Conservation (phyloP, 2,329 filamentous ascomycete species). For the Ophiostoma sp. region DNA sequence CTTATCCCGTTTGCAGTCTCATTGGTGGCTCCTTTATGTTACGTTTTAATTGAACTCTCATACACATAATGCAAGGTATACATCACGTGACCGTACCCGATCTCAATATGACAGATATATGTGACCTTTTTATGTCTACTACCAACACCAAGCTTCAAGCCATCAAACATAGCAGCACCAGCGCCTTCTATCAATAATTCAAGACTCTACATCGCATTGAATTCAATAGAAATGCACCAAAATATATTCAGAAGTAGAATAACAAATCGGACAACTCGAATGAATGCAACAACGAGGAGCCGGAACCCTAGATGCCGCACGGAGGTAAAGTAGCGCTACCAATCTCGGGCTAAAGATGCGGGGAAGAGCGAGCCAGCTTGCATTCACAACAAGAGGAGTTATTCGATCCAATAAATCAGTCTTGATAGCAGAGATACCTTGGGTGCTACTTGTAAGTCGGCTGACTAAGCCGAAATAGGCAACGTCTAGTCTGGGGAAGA, state of each 20-base stretch:
- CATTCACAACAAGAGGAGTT: too few relatives aligned
- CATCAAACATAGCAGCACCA: background rate
- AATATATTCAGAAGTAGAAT: background rate
- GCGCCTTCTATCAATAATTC: too few relatives aligned
- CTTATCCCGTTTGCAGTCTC: background rate
- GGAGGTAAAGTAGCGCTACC: background rate
- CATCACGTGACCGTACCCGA: too few relatives aligned
- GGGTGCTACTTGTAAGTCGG: too few relatives aligned
- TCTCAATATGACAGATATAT: too few relatives aligned
- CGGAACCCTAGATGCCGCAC: background rate
- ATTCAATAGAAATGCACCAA: background rate
- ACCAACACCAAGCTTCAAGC: background rate
- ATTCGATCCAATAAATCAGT: too few relatives aligned
- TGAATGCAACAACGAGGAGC: background rate
- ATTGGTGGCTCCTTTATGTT: slow-evolving; percentile 1
- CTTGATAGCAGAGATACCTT: too few relatives aligned
- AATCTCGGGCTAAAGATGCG: slow-evolving; percentile 6
- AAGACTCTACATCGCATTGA: too few relatives aligned
- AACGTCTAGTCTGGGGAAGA: slow-evolving; percentile 5
- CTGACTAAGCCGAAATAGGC: background rate
- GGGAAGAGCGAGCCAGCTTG: background rate
- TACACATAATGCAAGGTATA: too few relatives aligned
- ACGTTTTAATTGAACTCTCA: background rate
- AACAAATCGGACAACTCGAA: background rate
- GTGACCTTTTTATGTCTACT: too few relatives aligned